Evolutionary conservation across 176 grass and related monocot genomes (phyloP), one percentile per base, ranked within the genome.

Genomic region (Cenchrus americanus): DNA sequence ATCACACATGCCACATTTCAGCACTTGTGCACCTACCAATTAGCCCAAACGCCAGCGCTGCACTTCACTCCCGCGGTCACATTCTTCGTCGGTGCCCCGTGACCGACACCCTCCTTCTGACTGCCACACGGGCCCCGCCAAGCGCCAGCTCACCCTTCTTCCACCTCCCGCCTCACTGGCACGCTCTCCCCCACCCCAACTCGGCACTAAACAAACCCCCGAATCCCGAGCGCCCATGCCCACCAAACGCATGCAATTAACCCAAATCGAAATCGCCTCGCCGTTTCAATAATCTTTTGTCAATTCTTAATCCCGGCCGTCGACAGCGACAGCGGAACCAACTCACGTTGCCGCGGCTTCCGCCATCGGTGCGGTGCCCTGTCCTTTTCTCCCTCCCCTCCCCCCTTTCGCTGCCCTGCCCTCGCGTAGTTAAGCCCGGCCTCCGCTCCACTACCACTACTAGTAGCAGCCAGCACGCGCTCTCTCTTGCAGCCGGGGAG

Each of bases 301-400:
- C 79, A 48, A 58, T 75, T 65, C 52, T 58, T 69, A 47, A 72
- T 75, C 58, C 30, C 42, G 14, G 30, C 64, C 64, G 17, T 69
- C 64, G 86, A 83, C 11, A 78, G 80, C 80, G 86, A 83, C 80
- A n/a, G 43, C 73, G 44, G 59, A 88, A 83, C 86, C 54, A 83
- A 62, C 86, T 88, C 86, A 88, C 65, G 63, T 82, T 77, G 71
- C 79, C 66, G 79, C 53, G 48, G 60, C 70, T 66, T 82, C 72
- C 53, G 14, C 47, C 79, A 82, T 70, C 66, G 66, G 79, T 82
- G 66, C 79, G 78, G 71, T 82, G 86, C 79, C 72, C 62, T 50
- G 79, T 87, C 86, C 71, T 87, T 87, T 70, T 70, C 79, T 60
- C 10, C 22, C 83, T 12, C 14, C 23, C 34, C 4, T 18, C 0